A percentile compares a stretch with the other conserved stretches of the same genome.
These are phyloP conservation scores for Monosporascus sp. DNA, from an alignment of 2,329 filamentous ascomycete genomes.

Conservation along the genomic window DNA sequence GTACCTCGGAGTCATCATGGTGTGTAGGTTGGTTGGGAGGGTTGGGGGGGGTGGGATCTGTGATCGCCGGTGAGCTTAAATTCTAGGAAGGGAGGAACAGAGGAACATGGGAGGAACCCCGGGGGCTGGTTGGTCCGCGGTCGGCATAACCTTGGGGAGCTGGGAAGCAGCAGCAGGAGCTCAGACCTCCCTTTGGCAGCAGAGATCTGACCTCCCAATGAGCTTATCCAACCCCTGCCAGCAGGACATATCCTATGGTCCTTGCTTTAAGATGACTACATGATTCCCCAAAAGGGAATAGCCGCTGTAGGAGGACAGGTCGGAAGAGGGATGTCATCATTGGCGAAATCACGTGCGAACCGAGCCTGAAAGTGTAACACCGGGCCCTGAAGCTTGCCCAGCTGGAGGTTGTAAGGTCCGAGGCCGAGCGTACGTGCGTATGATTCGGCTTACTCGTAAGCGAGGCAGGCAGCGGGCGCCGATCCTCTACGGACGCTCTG, in stretches of 20 bases:
- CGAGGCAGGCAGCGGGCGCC: too few species aligned
- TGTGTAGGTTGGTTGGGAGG: conserved; percentile 7
- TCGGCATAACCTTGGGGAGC: conserved; percentile 1
- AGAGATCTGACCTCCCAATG: too few species aligned
- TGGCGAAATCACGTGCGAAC: not conserved
- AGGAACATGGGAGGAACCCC: conserved; percentile 6
- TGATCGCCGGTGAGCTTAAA: not conserved
- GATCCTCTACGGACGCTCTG: too few species aligned
- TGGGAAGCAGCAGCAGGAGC: not conserved
- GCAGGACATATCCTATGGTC: not conserved
- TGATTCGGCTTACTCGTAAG: too few species aligned
- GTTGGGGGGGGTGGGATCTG: conserved; percentile 12
- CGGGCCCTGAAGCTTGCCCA: too few species aligned
- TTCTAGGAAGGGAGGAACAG: conserved; percentile 6
- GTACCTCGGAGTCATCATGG: conserved; percentile 19
- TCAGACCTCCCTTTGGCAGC: not conserved
- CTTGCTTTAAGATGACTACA: not conserved
- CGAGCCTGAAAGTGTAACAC: not conserved
- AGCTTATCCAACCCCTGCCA: not conserved
- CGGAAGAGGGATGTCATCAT: not conserved
- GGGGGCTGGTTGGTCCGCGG: conserved; percentile 10
- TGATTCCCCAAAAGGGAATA: not conserved
- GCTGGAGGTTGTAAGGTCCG: too few species aligned
- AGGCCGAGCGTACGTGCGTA: too few species aligned
- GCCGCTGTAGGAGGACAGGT: not conserved